A percentile compares a stretch with the other conserved stretches of the same genome.
phyloP scores from a whole-genome alignment of 352 stramenopile genomes.

The Phytophthora nicotianae region DNA sequence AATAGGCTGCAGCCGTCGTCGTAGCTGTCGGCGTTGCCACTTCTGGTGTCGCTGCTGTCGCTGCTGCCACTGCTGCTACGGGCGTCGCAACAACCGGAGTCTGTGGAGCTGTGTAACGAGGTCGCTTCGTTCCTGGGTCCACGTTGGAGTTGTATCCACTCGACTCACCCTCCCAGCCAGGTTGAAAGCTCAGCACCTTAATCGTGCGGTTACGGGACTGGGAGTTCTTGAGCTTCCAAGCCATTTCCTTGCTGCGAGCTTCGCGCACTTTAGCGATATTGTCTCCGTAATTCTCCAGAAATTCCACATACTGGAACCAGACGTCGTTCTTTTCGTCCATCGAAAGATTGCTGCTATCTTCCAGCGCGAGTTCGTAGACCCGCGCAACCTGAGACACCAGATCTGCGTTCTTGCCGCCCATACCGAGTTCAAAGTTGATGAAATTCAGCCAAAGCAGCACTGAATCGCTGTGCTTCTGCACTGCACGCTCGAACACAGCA shows the following conservation, averaged over 20 bases:
- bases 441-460: conserved; percentile 71
- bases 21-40: conserved; percentile 21
- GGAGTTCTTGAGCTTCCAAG: conserved; percentile 72
- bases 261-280: conserved; percentile 54
- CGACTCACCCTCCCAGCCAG: conserved; percentile 17
- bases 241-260: conserved; percentile 54
- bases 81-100: conserved; percentile 20
- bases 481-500: conserved; percentile 47
- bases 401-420: conserved; percentile 23
- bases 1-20: conserved; percentile 54
- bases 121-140: conserved; percentile 55
- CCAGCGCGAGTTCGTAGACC: conserved; percentile 55
- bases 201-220: conserved; percentile 57
- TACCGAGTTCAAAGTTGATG: conserved; percentile 71
- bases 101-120: conserved; percentile 46
- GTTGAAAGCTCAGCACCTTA: conserved; percentile 62
- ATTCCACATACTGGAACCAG: conserved; percentile 82
- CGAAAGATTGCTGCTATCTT: conserved; percentile 54
- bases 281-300: conserved; percentile 62
- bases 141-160: conserved; percentile 43
- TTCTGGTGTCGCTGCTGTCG: conserved; percentile 25
- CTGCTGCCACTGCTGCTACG: conserved; percentile 15
- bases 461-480: conserved; percentile 49
- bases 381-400: conserved; percentile 46
- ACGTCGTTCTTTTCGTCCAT: conserved; percentile 83